Percentiles rank a stretch among this genome's conserved stretches.
phyloP scores from a whole-genome alignment of 2,329 filamentous ascomycete species.

The Penicillium sp. region DNA sequence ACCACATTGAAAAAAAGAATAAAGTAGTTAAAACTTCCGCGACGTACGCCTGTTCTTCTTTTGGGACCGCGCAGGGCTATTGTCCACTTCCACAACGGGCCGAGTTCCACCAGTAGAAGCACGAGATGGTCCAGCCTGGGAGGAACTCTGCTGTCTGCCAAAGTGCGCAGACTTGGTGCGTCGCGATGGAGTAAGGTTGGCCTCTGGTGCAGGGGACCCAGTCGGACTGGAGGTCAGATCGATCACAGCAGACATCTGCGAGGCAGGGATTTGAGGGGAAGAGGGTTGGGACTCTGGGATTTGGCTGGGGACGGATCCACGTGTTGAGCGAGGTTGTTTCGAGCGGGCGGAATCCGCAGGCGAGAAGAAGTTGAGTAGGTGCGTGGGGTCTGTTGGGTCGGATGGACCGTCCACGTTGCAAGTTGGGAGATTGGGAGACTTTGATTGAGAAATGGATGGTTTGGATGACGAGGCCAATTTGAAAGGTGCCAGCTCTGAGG shows the following conservation, averaged over 20 bases:
- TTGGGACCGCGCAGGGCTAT: slow-evolving; percentile 17
- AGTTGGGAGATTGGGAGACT: slow-evolving; percentile 11
- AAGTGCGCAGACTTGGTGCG: neutral
- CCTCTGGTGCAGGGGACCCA: neutral
- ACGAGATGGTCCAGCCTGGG: slow-evolving; percentile 19
- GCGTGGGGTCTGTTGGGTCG: slow-evolving; percentile 2
- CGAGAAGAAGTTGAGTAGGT: neutral
- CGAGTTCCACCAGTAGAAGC: slow-evolving; percentile 20
- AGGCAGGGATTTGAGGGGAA: slow-evolving; percentile 9
- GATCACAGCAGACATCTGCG: slow-evolving; percentile 18
- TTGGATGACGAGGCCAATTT: neutral
- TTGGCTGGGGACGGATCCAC: neutral
- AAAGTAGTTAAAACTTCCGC: slow-evolving; percentile 8
- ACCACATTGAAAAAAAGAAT: neutral
- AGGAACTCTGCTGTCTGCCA: slow-evolving; percentile 9
- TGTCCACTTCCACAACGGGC: slow-evolving; percentile 20
- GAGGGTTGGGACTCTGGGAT: neutral
- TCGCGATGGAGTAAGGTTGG: neutral
- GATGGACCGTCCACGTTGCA: slow-evolving; percentile 15
- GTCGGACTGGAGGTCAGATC: slow-evolving; percentile 18
- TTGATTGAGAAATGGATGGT: slow-evolving; percentile 4
- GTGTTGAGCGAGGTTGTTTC: slow-evolving; percentile 1
- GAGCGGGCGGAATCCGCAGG: slow-evolving; percentile 14
- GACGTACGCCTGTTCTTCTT: slow-evolving; percentile 17
- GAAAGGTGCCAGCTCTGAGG: neutral